These are phyloP conservation scores for Coemansia sp. DNA, from an alignment of 192 early-diverging fungal genomes.

Conservation along the genomic window DNA sequence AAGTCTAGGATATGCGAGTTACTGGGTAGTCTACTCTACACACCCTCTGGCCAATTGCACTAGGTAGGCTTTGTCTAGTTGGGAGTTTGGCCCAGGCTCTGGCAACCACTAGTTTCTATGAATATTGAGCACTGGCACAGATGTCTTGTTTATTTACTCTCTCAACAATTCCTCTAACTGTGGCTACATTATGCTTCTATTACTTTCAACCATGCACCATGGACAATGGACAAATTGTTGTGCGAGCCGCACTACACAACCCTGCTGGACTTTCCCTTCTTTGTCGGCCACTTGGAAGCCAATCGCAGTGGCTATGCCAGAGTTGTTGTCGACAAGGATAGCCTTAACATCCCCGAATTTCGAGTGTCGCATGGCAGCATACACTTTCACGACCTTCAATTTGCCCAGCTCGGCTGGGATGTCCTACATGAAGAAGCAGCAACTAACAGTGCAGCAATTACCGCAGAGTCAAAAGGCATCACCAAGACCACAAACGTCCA, in stretches of 20 bases:
- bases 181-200: no score
- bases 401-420: conserved; percentile 3
- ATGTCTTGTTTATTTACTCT: no score
- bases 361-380: conserved; percentile 5
- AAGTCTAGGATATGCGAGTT: no score
- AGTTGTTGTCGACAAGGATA: conserved; percentile 1
- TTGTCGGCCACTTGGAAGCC: conserved; percentile 8
- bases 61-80: no score
- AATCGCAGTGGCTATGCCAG: background rate
- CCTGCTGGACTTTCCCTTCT: conserved; percentile 15
- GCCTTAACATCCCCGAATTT: conserved; percentile 29
- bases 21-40: no score
- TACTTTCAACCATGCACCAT: no score
- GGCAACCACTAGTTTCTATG: no score
- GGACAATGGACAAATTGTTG: no score
- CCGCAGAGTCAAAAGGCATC: background rate
- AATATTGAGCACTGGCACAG: no score
- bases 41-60: no score
- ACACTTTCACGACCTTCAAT: conserved; percentile 8
- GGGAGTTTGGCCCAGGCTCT: no score
- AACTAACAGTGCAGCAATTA: background rate
- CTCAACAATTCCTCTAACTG: no score
- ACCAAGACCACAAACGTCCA: conserved; percentile 10
- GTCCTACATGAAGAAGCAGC: background rate
- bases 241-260: conserved; percentile 7